A percentile compares a stretch with the other conserved stretches of the same genome.
phyloP scores from a whole-genome alignment of 2,329 filamentous ascomycete genomes.

The Aaosphaeria pasadenensis region DNA sequence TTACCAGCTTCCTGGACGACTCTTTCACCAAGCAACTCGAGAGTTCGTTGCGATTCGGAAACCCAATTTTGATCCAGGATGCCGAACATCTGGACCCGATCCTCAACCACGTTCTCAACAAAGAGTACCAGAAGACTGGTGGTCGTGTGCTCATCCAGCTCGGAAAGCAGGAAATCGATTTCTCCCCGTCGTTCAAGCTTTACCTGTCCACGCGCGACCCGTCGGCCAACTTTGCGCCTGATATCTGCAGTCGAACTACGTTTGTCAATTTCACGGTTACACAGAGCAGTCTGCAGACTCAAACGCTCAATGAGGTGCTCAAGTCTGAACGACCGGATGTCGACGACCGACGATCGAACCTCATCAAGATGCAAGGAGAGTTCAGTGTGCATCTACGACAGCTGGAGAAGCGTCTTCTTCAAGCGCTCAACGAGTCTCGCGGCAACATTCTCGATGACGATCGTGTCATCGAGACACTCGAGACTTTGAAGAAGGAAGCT shows the following conservation, averaged over 20 bases:
- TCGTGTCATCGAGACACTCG: slow-evolving; percentile 94
- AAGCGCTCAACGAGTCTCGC: slow-evolving; percentile 94
- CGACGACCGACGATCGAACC: slow-evolving; percentile 90
- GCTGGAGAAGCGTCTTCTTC: slow-evolving; percentile 88
- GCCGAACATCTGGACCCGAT: slow-evolving; percentile 96
- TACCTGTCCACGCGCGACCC: slow-evolving; percentile 95
- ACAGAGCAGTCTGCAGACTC: slow-evolving; percentile 96
- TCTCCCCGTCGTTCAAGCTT: slow-evolving; percentile 92
- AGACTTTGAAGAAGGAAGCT: slow-evolving; percentile 96
- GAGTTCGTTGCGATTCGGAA: slow-evolving; percentile 94
- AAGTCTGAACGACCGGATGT: slow-evolving; percentile 97
- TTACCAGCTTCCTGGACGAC: slow-evolving; percentile 97
- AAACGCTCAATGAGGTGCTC: slow-evolving; percentile 94
- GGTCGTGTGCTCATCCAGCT: slow-evolving; percentile 97
- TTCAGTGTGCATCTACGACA: slow-evolving; percentile 98
- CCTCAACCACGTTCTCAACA: slow-evolving; percentile 97
- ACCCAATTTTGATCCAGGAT: slow-evolving; percentile 97
- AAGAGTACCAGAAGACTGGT: slow-evolving; percentile 98
- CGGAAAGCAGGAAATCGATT: slow-evolving; percentile 98
- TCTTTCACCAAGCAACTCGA: slow-evolving; percentile 98
- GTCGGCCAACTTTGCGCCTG: slow-evolving; percentile 90
- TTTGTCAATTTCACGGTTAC: slow-evolving; percentile 99
- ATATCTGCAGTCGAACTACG: slow-evolving; percentile 96
- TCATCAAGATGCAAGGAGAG: slow-evolving; percentile 98
- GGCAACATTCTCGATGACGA: slow-evolving; percentile 98